Percentiles rank a stretch among this genome's conserved stretches.
phyloP scores from a whole-genome alignment of 768 basidiomycete species.

The Pholiota microspora region DNA sequence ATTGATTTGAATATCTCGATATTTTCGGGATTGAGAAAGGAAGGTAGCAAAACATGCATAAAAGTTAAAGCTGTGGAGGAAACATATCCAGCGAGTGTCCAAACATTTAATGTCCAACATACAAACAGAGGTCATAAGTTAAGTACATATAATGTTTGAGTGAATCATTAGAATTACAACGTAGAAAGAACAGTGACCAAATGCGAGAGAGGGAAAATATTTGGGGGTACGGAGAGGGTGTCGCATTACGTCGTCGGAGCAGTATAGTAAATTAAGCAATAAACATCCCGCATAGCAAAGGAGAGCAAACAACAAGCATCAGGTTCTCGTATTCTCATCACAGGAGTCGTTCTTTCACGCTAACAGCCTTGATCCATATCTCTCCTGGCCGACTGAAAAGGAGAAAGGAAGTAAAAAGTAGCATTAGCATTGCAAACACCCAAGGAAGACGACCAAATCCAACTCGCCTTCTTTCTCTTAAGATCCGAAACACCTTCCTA shows the following conservation, averaged over 20 bases:
- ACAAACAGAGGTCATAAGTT: too few species aligned
- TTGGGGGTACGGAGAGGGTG: background rate
- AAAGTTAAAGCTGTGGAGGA: too few species aligned
- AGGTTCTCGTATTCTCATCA: slow-evolving; percentile 1
- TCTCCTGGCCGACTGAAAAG: slow-evolving; percentile 42
- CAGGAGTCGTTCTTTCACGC: slow-evolving; percentile 36
- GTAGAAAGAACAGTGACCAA: too few species aligned
- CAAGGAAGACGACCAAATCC: slow-evolving; percentile 24
- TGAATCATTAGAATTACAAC: too few species aligned
- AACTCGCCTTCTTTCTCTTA: slow-evolving; percentile 70
- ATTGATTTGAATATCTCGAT: too few species aligned
- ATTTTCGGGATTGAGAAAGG: too few species aligned
- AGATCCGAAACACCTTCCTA: slow-evolving; percentile 55
- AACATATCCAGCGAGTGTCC: too few species aligned
- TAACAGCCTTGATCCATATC: slow-evolving; percentile 67
- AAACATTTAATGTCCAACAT: too few species aligned
- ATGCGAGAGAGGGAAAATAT: too few species aligned
- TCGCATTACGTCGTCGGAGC: background rate
- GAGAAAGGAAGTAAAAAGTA: background rate
- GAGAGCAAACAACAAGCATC: background rate
- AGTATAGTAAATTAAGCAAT: background rate
- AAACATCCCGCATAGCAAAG: background rate
- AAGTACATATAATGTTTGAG: too few species aligned
- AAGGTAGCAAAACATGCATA: too few species aligned
- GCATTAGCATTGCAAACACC: background rate